Evolutionary conservation across 225 moss, liverwort and hornwort genomes (phyloP).

Genomic region (Anthoceros angustus): DNA sequence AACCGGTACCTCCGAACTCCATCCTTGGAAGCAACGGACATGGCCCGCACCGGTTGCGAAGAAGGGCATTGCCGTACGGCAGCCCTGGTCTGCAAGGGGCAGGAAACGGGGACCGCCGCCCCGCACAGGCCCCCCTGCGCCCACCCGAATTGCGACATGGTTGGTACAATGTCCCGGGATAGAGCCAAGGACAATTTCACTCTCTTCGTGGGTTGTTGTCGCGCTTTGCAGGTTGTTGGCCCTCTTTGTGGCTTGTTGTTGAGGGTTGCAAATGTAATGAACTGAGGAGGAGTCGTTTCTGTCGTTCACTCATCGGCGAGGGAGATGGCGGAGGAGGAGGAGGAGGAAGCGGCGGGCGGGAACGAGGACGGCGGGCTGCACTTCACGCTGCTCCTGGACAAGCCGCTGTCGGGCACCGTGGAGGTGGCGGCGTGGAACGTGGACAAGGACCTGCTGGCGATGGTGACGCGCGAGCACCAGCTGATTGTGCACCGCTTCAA

Average conservation of each 20-base stretch:
- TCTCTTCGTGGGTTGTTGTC: too few relatives aligned
- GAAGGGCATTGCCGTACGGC: too few relatives aligned
- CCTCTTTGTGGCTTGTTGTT: neutral
- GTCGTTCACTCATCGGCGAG: neutral
- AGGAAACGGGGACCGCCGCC: too few relatives aligned
- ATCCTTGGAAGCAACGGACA: neutral
- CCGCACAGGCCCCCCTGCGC: too few relatives aligned
- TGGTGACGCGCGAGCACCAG: slow-evolving; percentile 89
- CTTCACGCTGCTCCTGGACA: slow-evolving; percentile 5
- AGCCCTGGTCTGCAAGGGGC: too few relatives aligned
- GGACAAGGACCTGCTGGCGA: slow-evolving; percentile 91
- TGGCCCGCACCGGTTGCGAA: neutral
- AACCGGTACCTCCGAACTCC: neutral
- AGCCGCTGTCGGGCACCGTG: slow-evolving; percentile 19
- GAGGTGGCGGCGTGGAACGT: slow-evolving; percentile 88
- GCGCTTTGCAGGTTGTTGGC: too few relatives aligned
- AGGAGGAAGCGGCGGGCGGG: neutral
- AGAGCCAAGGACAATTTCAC: too few relatives aligned
- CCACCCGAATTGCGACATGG: too few relatives aligned
- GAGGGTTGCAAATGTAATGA: neutral
- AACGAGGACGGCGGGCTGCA: neutral
- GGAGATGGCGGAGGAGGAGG: neutral
- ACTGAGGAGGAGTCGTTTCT: neutral
- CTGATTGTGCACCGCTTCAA: slow-evolving; percentile 94
- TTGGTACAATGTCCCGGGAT: too few relatives aligned